Conservation (phyloP, 345 rosid species). For the Boechera divaricarpa region DNA sequence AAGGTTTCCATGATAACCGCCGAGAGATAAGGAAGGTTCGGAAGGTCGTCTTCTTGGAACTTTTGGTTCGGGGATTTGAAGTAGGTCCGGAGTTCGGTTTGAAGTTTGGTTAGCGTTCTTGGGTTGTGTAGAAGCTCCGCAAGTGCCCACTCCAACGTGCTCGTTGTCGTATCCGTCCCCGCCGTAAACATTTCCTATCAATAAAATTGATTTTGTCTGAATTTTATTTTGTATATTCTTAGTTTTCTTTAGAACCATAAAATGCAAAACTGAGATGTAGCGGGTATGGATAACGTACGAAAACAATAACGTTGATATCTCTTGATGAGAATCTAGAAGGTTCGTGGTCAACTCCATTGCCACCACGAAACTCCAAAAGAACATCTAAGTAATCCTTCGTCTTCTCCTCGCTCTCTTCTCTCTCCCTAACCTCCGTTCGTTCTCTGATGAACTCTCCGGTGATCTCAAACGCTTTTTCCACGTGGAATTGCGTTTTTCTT, state of each 20-base stretch:
- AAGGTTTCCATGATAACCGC: constrained; percentile 80
- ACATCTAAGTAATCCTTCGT: constrained; percentile 76
- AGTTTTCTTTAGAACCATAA: too few species aligned
- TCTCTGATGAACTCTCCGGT: constrained; percentile 65
- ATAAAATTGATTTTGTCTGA: neutral
- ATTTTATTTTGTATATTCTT: too few species aligned
- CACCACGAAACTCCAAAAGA: constrained; percentile 76
- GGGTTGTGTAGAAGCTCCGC: constrained; percentile 75
- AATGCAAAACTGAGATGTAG: too few species aligned
- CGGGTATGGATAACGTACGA: constrained; percentile 47
- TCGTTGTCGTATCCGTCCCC: constrained; percentile 86
- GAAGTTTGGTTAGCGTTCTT: constrained; percentile 50
- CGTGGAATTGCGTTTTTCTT: constrained; percentile 66
- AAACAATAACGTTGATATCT: constrained; percentile 69
- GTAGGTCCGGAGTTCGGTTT: constrained; percentile 57
- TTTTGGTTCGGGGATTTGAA: constrained; percentile 44
- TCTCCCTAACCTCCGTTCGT: constrained; percentile 48
- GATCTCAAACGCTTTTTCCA: constrained; percentile 63
- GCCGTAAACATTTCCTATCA: constrained; percentile 80
- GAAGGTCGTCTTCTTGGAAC: constrained; percentile 61
- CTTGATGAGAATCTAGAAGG: constrained; percentile 57
- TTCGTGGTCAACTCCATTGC: constrained; percentile 55
- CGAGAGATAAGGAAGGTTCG: constrained; percentile 64
- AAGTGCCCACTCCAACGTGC: constrained; percentile 93
- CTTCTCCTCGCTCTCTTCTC: constrained; percentile 27